Conservation (phyloP, 1,284 basidiomycete species). For the Rugosomyces carneus region DNA sequence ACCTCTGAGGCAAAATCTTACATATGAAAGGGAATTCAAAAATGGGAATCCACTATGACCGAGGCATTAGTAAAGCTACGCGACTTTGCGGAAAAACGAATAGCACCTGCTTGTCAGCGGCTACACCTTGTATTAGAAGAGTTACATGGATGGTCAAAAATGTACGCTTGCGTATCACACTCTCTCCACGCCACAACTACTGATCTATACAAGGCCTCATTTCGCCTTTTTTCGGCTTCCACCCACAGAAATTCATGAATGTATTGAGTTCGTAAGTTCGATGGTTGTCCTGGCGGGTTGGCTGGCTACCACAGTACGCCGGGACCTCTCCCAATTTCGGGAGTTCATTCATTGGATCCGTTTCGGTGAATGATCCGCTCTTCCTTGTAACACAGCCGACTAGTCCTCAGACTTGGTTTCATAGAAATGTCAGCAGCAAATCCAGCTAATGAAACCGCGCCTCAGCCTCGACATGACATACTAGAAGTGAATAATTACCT, state of each 20-base stretch:
- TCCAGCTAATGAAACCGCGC: conserved; percentile 37
- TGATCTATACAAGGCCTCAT: conserved; percentile 36
- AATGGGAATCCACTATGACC: conserved; percentile 70
- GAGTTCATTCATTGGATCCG: conserved; percentile 76
- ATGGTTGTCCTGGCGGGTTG: conserved; percentile 60
- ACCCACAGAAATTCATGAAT: conserved; percentile 41
- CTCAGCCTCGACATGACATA: conserved; percentile 60
- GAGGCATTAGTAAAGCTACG: conserved; percentile 67
- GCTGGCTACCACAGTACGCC: conserved; percentile 59
- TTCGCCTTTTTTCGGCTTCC: conserved; percentile 49
- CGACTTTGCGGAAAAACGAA: conserved; percentile 62
- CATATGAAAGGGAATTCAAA: conserved; percentile 54
- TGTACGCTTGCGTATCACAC: conserved; percentile 42
- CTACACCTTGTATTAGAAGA: conserved; percentile 70
- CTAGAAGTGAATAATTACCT: conserved; percentile 78
- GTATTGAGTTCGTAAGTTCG: conserved; percentile 45
- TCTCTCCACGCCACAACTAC: conserved; percentile 4
- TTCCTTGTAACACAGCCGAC: not conserved
- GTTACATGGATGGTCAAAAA: conserved; percentile 64
- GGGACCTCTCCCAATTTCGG: conserved; percentile 62
- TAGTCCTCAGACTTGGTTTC: not conserved
- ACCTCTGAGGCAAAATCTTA: conserved; percentile 17
- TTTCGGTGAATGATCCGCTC: conserved; percentile 35
- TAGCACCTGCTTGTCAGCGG: conserved; percentile 70
- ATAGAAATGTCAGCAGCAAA: conserved; percentile 36